Base-by-base conservation (phyloP, 2,329 filamentous ascomycete genomes). In the Didymella lethalis region DNA sequence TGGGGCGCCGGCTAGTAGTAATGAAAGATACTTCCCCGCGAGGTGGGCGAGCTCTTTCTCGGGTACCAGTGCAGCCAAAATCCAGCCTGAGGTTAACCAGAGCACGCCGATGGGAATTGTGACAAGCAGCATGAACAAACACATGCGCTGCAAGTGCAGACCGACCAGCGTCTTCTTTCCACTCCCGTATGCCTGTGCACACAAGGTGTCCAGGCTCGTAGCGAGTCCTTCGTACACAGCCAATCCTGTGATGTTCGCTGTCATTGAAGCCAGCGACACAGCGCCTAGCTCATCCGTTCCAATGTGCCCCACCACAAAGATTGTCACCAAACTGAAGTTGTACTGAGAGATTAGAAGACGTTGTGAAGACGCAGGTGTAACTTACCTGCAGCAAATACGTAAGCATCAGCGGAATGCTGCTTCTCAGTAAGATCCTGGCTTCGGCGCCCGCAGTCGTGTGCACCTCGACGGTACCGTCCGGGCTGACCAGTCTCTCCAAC, bases 161-260 rank as follows among this genome's bases (percentile, higher is more conserved):
- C 84, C 84, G 16, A 86, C 83, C 16, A 79, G 78, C 10, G 75
- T 71, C 40, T 78, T 76, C 48, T 80, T 79, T 0, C 82, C 82
- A 12, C 81, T 80, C 18, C 82, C 82, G 67, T 83, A 84, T 1
- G 82, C 80, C 64, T 84, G 82, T 26, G 82, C 79, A 61, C 82
- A 84, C 3, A 84, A 70, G 0, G 82, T 84, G 62, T 84, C 82
- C 23, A 84, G 72, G 25, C 79, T 80, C 0, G 82, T 84, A 40
- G 82, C 81, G 68, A 84, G 79, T 23, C 83, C 83, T 64, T 84
- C 81, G 56, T 81, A 81, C 23, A 83, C 73, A 1, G 84, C 80
- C 20, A 82, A 78, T 0, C 84, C 84, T 7, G 83, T 75, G 49
- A 86, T 85, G 59, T 83, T 85, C 63, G 84, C 82, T 0, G 83